Evolutionary conservation across 495 filamentous ascomycete genomes (phyloP), one percentile per base, ranked within the genome.

Genomic region (Tuber calosporum): DNA sequence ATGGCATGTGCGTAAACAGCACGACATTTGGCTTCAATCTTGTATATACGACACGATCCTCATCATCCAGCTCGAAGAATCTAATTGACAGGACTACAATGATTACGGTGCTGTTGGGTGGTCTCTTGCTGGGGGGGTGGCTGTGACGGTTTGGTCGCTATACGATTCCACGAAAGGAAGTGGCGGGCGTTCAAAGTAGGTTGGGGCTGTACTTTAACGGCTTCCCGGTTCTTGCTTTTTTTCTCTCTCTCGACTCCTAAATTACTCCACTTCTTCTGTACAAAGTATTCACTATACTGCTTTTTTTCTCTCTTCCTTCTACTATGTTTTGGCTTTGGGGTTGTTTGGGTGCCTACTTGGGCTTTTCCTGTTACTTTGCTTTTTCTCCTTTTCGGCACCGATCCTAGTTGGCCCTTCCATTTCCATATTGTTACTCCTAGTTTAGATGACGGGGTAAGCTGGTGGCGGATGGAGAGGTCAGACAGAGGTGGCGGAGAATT

Each of bases 1-100:
- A 85, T 4, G 79, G 73, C 8, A 92, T 91, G 77, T 93, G 90
- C 84, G 87, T 87, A 82, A 93, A 93, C 79, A 88, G 87, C 2
- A 84, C 85, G 34, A 83, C 86, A 43, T 87, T 92, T 75, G 79
- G 81, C 42, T 91, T 92, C 84, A 82, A 89, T 71, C 84, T 86
- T 67, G 83, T 92, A 71, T 92, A 88, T 82, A 87, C 85, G 19
- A 86, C 80, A 36, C 76, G 41, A 9, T 78, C 76, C 19, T 70
- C 67, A 26, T n/a, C 68, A 0, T 40, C n/a, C 38, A 45, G 53
- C 40, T 34, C 53, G 26, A 62, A 15, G 53, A 34, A 62, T 62
- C 58, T 73, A 26, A 43, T 77, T 13, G 58, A 78, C 1, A 70
- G 58, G 38, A 42, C 22, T 20, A 77, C 58, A 6, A 43, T 78